Evolutionary conservation across 2,329 filamentous ascomycete species (phyloP), one percentile per base, ranked within the genome.

Genomic region (Alternaria atra): DNA sequence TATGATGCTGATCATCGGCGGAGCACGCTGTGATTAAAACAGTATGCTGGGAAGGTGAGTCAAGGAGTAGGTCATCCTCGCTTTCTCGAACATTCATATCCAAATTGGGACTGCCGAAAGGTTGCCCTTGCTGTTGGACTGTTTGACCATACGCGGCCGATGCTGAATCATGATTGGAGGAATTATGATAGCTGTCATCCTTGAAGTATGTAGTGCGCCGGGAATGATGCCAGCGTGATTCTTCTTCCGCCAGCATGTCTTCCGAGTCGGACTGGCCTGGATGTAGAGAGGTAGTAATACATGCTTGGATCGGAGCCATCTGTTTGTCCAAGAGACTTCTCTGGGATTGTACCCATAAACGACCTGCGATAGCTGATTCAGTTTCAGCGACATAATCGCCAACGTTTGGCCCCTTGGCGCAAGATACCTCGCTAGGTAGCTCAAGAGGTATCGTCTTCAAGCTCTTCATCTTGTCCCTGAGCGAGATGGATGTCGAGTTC

Each of bases 401-500:
- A 20, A 20, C 2, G 15, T 25, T n/a, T 12, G 17, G 2, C 42
- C 7, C 29, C 17, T 10, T n/a, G 3, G 15, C 6, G 23, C n/a
- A 4, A 8, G 8, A 35, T 10, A 39, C n/a, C 5, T 39, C 8
- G 10, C 30, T 3, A 10, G 13, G n/a, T 17, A 27, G 6, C 17
- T 2, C 9, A 20, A 20, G 32, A 15, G 5, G 7, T 3, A 7
- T 3, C 32, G 8, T 50, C 10, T 20, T 29, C 32, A 67, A n/a
- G 39, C 44, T 55, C 35, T 48, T 42, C 23, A 70, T 15, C 52
- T 73, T 73, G 4, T 61, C 43, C 40, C 58, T 63, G 9, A 76
- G 44, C 5, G 60, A 63, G 9, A 52, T 48, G 20, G 73, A 71
- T 7, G 30, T 57, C 1, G 55, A 53, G 40, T 44, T 64, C 8